Conservation (phyloP, 2,329 filamentous ascomycete genomes). For the Apiospora hydei region DNA sequence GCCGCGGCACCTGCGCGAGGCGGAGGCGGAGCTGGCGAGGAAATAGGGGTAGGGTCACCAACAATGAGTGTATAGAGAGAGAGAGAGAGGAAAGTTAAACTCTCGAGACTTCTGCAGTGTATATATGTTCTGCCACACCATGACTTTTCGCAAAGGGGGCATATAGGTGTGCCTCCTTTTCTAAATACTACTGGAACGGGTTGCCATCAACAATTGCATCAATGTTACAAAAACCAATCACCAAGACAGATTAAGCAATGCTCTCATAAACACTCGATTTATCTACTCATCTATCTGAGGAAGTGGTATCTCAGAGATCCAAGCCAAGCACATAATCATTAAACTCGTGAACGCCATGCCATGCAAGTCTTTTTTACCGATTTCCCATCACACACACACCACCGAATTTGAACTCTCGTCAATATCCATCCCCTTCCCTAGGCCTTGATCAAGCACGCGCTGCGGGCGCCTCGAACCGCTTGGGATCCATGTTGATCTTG, state of each 20-base stretch:
- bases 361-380: constrained; percentile 33
- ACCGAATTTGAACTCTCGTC: constrained; percentile 2
- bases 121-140: not conserved
- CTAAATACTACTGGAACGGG: not conserved
- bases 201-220: not conserved
- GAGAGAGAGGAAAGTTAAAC: not conserved
- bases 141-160: not conserved
- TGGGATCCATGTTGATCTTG: constrained; percentile 95
- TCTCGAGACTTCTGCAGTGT: not conserved
- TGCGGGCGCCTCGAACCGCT: constrained; percentile 65
- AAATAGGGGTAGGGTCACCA: not conserved
- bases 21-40: not conserved
- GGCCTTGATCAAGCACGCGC: not conserved
- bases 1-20: constrained; percentile 32
- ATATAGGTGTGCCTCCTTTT: not conserved
- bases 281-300: constrained; percentile 21
- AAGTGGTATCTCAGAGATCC: constrained; percentile 5
- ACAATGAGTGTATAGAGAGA: not conserved
- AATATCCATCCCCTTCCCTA: constrained; percentile 42
- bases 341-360: constrained; percentile 41
- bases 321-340: constrained; percentile 22
- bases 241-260: not conserved
- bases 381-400: constrained; percentile 8
- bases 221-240: not conserved
- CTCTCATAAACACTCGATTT: constrained; percentile 1